Evolutionary conservation across 257 asterid species (phyloP).

Genomic region (Scutellaria baicalensis): DNA sequence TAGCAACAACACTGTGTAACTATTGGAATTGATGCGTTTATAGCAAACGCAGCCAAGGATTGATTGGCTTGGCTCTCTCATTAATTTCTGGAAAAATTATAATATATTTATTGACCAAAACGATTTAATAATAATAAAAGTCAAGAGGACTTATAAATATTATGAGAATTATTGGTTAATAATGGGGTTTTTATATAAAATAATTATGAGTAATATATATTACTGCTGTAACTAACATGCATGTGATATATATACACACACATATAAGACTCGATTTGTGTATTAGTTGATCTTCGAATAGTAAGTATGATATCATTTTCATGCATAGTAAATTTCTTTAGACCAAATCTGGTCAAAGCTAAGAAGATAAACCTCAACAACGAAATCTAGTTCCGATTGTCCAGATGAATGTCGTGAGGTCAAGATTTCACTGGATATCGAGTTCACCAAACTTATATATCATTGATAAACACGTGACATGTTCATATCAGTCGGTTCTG

Average conservation of each 20-base stretch:
- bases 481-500: background rate
- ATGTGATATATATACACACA: no score
- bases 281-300: background rate
- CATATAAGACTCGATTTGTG: background rate
- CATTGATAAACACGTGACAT: background rate
- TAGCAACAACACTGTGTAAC: background rate
- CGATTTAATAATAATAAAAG: no score
- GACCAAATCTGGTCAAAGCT: background rate
- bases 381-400: background rate
- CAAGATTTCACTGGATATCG: background rate
- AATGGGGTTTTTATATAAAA: no score
- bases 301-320: background rate
- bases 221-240: no score
- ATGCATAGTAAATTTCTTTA: background rate
- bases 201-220: no score
- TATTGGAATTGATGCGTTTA: background rate
- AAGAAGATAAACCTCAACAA: background rate
- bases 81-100: no score
- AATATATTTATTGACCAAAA: no score
- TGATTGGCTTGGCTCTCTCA: background rate
- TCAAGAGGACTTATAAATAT: no score
- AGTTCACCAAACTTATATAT: background rate
- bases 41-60: background rate
- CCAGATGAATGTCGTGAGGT: background rate
- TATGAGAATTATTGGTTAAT: no score